Conservation (phyloP, 345 rosid genomes). For the Noccaea caerulescens region DNA sequence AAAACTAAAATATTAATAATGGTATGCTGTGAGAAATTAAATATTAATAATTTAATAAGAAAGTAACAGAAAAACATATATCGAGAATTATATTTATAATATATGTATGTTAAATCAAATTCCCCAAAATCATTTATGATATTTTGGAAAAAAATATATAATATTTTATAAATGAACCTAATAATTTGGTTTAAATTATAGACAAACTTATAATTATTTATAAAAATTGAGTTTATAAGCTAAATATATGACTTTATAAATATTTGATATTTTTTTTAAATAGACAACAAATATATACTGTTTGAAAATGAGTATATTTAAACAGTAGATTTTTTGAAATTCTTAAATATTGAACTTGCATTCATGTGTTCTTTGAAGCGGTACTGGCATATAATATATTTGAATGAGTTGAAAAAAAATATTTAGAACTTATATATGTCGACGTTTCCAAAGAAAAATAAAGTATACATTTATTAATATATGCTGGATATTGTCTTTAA, state of each 20-base stretch:
- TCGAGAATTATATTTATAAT: background rate
- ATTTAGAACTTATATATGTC: background rate
- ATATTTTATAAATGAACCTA: background rate
- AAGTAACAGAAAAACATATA: background rate
- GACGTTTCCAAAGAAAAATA: background rate
- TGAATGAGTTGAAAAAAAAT: background rate
- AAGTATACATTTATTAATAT: background rate
- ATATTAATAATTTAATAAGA: background rate
- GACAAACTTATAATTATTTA: no score
- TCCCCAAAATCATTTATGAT: background rate
- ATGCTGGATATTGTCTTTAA: background rate
- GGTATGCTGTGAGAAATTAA: background rate
- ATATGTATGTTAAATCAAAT: background rate
- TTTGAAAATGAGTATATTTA: no score
- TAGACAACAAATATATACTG: no score
- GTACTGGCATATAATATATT: no score
- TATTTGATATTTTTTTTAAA: no score
- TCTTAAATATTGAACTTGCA: no score
- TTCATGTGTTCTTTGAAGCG: no score
- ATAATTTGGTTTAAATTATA: background rate
- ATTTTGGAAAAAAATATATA: background rate
- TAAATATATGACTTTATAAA: no score
- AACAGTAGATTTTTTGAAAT: no score
- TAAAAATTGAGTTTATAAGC: no score
- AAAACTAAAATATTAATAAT: background rate